A percentile compares a stretch with the other conserved stretches of the same genome.
These are phyloP conservation scores for Volvariella surrecta DNA, from an alignment of 1,284 basidiomycete genomes.

Conservation along the genomic window DNA sequence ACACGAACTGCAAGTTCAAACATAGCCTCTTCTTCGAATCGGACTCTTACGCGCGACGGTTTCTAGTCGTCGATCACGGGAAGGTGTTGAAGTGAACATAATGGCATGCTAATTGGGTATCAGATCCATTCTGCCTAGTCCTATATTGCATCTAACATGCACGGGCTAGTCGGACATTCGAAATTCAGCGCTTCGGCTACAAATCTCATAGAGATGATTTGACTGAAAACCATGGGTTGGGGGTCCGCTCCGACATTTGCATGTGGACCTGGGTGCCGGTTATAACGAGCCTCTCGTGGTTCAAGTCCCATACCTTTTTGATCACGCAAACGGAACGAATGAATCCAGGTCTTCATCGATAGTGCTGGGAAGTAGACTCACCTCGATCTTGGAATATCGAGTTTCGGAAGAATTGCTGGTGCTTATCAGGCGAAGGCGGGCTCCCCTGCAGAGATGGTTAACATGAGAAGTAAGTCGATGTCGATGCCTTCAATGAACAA, in stretches of 20 bases:
- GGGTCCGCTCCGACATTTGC: constrained; percentile 28
- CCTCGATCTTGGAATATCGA: constrained; percentile 38
- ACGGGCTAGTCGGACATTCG: too few species aligned
- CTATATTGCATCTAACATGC: too few species aligned
- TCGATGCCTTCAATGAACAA: background rate
- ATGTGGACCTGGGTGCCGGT: constrained; percentile 49
- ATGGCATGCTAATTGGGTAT: too few species aligned
- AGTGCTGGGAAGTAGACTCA: constrained; percentile 15
- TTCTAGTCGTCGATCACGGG: too few species aligned
- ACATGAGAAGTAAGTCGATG: background rate
- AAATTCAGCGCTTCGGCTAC: too few species aligned
- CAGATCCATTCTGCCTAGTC: too few species aligned
- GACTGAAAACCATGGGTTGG: too few species aligned
- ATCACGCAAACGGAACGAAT: background rate
- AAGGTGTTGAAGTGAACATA: too few species aligned
- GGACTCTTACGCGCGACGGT: too few species aligned
- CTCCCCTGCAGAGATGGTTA: constrained; percentile 27
- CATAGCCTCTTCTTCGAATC: too few species aligned
- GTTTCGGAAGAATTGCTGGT: constrained; percentile 33
- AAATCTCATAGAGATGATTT: too few species aligned
- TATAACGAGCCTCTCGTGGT: constrained; percentile 40
- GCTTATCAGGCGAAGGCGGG: constrained; percentile 37
- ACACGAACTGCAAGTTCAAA: too few species aligned
- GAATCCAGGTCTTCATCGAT: background rate
- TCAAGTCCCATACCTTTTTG: constrained; percentile 52